A percentile compares a stretch with the other conserved stretches of the same genome.
Evolutionary conservation across 164 flowering plant species (phyloP).

Genomic region (Platanus orientalis): DNA sequence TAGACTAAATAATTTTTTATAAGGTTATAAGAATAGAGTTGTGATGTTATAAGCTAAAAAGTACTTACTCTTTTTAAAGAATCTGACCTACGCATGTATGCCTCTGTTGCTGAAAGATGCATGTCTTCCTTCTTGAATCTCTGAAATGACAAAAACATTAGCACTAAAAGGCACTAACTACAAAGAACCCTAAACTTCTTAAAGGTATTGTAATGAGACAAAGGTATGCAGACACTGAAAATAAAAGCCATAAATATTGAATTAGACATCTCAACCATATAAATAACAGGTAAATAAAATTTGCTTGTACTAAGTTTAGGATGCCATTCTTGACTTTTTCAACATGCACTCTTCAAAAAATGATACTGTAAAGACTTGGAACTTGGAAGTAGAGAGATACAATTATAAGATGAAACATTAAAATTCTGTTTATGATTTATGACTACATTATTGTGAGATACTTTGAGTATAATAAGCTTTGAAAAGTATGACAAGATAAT

Average conservation of each 20-base stretch:
- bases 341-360: no score
- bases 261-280: neutral
- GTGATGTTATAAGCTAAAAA: neutral
- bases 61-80: conserved; percentile 75
- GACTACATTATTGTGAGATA: no score
- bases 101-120: conserved; percentile 79
- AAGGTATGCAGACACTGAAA: neutral
- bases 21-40: neutral
- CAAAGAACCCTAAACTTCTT: neutral
- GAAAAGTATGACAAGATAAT: no score
- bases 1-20: neutral
- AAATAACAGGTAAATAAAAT: neutral
- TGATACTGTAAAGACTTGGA: no score
- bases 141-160: conserved; percentile 31
- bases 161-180: neutral
- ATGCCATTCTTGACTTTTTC: no score
- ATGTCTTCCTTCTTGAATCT: conserved; percentile 87
- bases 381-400: no score
- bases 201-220: neutral
- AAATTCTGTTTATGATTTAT: no score
- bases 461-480: no score
- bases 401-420: no score
- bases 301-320: no score
- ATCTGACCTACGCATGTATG: conserved; percentile 79
- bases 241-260: neutral